Conservation (phyloP, 2,329 filamentous ascomycete genomes). For the Apiospora pterosperma region DNA sequence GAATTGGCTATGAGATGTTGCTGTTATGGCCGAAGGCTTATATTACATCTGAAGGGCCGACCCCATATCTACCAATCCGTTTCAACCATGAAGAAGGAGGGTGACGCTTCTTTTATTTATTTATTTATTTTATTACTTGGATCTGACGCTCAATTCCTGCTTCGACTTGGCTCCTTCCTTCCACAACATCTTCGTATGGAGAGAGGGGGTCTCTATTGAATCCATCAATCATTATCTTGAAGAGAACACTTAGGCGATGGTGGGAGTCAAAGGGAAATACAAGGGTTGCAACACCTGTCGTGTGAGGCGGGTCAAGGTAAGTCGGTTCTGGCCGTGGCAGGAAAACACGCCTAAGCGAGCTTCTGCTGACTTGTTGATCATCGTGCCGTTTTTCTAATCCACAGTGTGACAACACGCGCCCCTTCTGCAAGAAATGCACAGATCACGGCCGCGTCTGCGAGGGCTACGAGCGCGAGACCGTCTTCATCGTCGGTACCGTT, state of each 20-base stretch:
- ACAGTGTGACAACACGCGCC: constrained; percentile 59
- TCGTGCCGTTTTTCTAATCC: neutral
- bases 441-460: constrained; percentile 55
- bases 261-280: constrained; percentile 12
- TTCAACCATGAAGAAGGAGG: neutral
- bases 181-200: neutral
- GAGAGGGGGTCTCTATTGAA: neutral
- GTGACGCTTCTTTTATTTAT: neutral
- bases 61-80: neutral
- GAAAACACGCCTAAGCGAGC: neutral
- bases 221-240: neutral
- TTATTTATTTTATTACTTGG: neutral
- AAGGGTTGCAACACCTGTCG: constrained; percentile 13
- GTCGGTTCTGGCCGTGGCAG: neutral
- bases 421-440: constrained; percentile 58
- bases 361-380: neutral
- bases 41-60: neutral
- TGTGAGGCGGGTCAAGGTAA: constrained; percentile 9
- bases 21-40: neutral
- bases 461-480: constrained; percentile 59
- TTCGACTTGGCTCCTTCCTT: neutral
- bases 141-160: neutral
- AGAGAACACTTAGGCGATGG: constrained; percentile 3
- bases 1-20: neutral
- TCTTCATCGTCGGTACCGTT: constrained; percentile 61